Evolutionary conservation across 2,329 filamentous ascomycete species (phyloP), one percentile per base, ranked within the genome.

Genomic region (Hypoxylon rubiginosum): DNA sequence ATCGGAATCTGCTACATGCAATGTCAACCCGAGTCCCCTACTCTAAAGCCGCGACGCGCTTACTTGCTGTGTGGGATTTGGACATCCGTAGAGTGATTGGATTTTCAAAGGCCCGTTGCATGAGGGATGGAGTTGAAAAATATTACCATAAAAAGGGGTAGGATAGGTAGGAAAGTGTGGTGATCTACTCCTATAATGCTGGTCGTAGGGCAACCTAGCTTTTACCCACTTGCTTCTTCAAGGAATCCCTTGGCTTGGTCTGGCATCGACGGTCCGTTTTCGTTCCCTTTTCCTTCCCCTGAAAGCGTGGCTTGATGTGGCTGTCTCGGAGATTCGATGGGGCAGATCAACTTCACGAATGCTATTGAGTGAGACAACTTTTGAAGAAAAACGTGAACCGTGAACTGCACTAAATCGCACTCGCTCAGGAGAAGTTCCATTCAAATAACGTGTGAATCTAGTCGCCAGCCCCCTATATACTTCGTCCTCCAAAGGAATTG

Each of bases 251-350:
- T 62, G 11, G 52, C 36, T 64, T 30, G 28, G 28, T 30, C 50
- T 15, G 21, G 13, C 49, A 53, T 50, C 19, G 41, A 48, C 34
- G 32, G 45, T 41, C 13, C 10, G n/a, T 43, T 43, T 43, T 52
- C 10, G 49, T 34, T 26, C 24, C 34, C 41, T 41, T 5, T 32
- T 45, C 34, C 50, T 28, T 46, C 39, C 34, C 41, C 32, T 24
- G 46, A 34, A 48, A 32, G 24, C 28, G 51, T 58, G 52, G 55
- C 54, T 58, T 52, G n/a, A 43, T 41, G 52, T 70, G 65, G 68
- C 59, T 58, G 49, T 8, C 11, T 41, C 62, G 59, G 65, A 70
- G 30, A 68, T 66, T 66, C 21, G 53, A 66, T 70, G 59, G 62
- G 65, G 58, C 48, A 68, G 28, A 39, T 43, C 59, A 61, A 56